These are phyloP conservation scores for Chalaropsis ovoidea DNA, from an alignment of 2,329 filamentous ascomycete genomes.

Conservation along the genomic window DNA sequence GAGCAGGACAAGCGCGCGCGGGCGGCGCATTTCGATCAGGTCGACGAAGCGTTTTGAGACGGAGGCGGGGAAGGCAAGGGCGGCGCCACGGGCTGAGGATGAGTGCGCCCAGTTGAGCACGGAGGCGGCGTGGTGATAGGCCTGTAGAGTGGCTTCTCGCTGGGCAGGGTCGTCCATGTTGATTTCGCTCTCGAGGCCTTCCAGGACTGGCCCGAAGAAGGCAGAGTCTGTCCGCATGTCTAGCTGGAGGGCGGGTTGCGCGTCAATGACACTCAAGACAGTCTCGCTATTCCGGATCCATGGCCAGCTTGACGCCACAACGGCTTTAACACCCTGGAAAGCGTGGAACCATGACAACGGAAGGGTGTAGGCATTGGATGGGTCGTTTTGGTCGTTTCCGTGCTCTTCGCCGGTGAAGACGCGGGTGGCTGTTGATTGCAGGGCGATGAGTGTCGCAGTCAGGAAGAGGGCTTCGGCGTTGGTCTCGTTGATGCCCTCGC, in stretches of 20 bases:
- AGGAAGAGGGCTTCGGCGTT: constrained; percentile 56
- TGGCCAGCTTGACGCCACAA: constrained; percentile 54
- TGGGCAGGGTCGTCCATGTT: constrained; percentile 29
- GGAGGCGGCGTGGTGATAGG: constrained; percentile 54
- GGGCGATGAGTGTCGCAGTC: constrained; percentile 53
- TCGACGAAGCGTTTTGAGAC: constrained; percentile 53
- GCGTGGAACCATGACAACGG: constrained; percentile 57
- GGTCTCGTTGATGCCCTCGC: constrained; percentile 45
- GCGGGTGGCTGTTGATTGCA: constrained; percentile 55
- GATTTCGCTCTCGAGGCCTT: constrained; percentile 46
- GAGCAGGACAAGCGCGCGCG: constrained; percentile 52
- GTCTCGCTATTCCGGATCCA: constrained; percentile 50
- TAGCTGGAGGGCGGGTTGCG: constrained; percentile 52
- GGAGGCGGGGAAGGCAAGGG: constrained; percentile 54
- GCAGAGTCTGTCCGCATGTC: constrained; percentile 43
- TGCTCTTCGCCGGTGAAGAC: constrained; percentile 50
- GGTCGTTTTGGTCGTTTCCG: constrained; percentile 33
- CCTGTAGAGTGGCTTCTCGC: constrained; percentile 38
- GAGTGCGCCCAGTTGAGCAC: constrained; percentile 57
- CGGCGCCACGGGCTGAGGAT: constrained; percentile 48
- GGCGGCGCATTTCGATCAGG: constrained; percentile 47
- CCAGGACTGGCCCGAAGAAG: constrained; percentile 52
- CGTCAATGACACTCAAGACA: constrained; percentile 53
- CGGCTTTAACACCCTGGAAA: constrained; percentile 56
- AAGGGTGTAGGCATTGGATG: constrained; percentile 43